Percentiles rank a stretch among this genome's conserved stretches.
Conservation (phyloP, 2,329 filamentous ascomycete species). For the Tetracladium maxilliforme region DNA sequence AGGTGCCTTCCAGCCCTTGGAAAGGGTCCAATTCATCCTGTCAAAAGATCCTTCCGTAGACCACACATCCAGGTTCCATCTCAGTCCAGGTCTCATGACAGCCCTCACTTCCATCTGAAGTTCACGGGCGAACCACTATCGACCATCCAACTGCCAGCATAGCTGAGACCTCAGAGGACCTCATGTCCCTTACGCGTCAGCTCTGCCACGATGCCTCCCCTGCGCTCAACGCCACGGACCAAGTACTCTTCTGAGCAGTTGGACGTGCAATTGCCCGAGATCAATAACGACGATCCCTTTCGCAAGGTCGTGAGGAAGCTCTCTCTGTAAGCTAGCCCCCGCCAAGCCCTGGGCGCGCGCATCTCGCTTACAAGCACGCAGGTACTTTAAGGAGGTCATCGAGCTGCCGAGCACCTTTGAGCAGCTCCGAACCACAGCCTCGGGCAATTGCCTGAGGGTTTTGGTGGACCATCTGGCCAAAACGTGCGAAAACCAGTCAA, state of each 20-base stretch:
- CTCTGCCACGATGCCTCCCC: too few relatives aligned
- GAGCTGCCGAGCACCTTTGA: constrained; percentile 57
- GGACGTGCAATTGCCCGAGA: constrained; percentile 41
- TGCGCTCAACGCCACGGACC: neutral
- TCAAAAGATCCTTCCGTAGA: too few relatives aligned
- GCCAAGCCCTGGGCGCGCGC: constrained; percentile 1
- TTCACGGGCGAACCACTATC: too few relatives aligned
- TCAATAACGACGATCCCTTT: constrained; percentile 41
- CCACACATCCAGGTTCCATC: too few relatives aligned
- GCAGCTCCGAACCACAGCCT: constrained; percentile 52
- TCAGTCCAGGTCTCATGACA: too few relatives aligned
- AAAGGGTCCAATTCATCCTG: too few relatives aligned
- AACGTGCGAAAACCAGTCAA: constrained; percentile 50
- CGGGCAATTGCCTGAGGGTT: constrained; percentile 38
- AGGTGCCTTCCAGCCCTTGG: too few relatives aligned
- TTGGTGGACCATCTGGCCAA: constrained; percentile 50
- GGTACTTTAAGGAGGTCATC: constrained; percentile 48
- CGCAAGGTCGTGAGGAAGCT: constrained; percentile 50
- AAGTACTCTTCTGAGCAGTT: neutral
- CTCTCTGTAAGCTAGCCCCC: constrained; percentile 30
- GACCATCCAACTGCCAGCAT: too few relatives aligned
- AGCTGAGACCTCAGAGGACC: too few relatives aligned
- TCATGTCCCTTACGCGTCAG: too few relatives aligned
- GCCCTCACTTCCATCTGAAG: too few relatives aligned
- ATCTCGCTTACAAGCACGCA: constrained; percentile 15